These are phyloP conservation scores for Cladobotryum protrusum DNA, from an alignment of 2,329 filamentous ascomycete species.

Conservation along the genomic window DNA sequence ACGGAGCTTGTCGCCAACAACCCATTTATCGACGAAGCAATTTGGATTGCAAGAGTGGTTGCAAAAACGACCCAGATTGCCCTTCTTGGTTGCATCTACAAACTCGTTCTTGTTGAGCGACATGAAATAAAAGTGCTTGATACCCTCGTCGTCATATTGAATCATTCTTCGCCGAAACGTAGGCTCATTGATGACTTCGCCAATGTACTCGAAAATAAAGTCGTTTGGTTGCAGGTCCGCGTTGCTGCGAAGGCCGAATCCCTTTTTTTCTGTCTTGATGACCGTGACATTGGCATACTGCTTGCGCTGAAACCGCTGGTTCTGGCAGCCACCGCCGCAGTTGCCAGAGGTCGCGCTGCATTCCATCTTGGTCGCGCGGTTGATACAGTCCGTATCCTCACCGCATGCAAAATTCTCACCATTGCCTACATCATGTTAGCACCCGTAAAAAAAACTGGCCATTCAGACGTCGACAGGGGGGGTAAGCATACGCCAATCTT, in stretches of 20 bases:
- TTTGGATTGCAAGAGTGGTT: slow-evolving; percentile 99
- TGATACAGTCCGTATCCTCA: slow-evolving; percentile 97
- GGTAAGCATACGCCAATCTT: slow-evolving; percentile 80
- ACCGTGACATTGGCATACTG: slow-evolving; percentile 88
- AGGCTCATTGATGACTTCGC: slow-evolving; percentile 92
- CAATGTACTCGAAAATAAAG: slow-evolving; percentile 97
- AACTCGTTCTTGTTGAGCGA: slow-evolving; percentile 94
- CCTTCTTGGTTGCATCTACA: slow-evolving; percentile 94
- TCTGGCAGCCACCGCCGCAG: slow-evolving; percentile 83
- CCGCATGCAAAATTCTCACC: slow-evolving; percentile 79
- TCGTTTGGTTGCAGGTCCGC: slow-evolving; percentile 71
- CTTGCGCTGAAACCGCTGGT: slow-evolving; percentile 87
- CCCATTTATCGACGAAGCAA: slow-evolving; percentile 99
- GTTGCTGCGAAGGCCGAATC: slow-evolving; percentile 83
- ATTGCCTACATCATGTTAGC: slow-evolving; percentile 37
- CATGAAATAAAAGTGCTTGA: slow-evolving; percentile 99
- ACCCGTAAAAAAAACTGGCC: slow-evolving; percentile 7
- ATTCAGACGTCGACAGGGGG: slow-evolving; percentile 14
- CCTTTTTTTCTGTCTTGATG: slow-evolving; percentile 97
- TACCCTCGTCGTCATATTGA: slow-evolving; percentile 90
- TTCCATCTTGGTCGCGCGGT: slow-evolving; percentile 96
- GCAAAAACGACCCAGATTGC: slow-evolving; percentile 93
- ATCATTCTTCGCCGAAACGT: slow-evolving; percentile 85
- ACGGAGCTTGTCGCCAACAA: slow-evolving; percentile 90
- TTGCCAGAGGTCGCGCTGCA: slow-evolving; percentile 73